Base-by-base conservation (phyloP, 306 rosid genomes). In the Mimosa bimucronata region DNA sequence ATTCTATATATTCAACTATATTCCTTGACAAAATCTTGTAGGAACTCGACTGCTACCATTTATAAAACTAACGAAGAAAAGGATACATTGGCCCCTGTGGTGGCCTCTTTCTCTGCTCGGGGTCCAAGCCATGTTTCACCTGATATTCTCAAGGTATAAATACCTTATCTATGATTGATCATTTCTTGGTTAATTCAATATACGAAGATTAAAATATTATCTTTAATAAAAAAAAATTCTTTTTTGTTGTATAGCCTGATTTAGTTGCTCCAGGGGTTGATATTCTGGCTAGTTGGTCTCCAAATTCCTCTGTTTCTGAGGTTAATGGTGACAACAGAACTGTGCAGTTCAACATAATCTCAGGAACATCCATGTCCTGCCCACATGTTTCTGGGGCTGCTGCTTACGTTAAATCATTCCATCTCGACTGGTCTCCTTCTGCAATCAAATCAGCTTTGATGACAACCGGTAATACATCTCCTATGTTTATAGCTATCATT, bases 281-380 rank as follows among this genome's bases (percentile, higher is more conserved):
- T 26, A 88, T 87, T 42, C 45, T 85, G 0, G 88, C 91, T 3
- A 68, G 81, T n/a, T 85, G 87, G 86, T 55, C 89, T 60, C 83
- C 82, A 9, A 9, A n/a, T 4, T 3, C 74, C 13, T 13, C 72
- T 1, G 28, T 58, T 37, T 31, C 81, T 0, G 14, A 1, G 0
- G 8, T 4, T 31, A 2, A 0, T 0, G 52, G 40, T 25, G 88
- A 88, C 18, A 61, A 48, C 0, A 62, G 76, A 75, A 29, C 2
- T 14, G 2, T 64, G 0, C 0, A 37, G 16, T 85, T 38, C 62
- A 87, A 87, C 13, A 82, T 87, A 16, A 68, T 85, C 6, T 85
- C 82, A 0, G 87, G 85, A 26, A 85, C 87, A 50, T 88, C 87
- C 15, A 80, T 83, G 81, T 1, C 86, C 18, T 82, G 83, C 25